These are phyloP conservation scores for Colletotrichum agaves DNA, from an alignment of 2,329 filamentous ascomycete species.

Conservation along the genomic window DNA sequence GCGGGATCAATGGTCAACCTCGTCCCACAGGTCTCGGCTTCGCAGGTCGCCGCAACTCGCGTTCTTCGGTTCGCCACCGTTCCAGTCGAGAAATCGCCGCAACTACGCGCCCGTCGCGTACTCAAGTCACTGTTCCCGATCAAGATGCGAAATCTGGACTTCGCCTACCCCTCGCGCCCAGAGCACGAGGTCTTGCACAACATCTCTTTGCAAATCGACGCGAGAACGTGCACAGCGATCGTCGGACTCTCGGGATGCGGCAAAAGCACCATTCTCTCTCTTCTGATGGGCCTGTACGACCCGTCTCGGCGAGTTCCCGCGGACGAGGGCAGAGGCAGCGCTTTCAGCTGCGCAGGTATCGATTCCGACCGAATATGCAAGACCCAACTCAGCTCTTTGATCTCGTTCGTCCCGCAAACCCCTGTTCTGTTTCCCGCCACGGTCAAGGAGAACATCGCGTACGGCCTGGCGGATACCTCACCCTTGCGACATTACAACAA, in stretches of 20 bases:
- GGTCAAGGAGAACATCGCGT: slow-evolving; percentile 83
- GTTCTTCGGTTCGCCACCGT: slow-evolving; percentile 77
- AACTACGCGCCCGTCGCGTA: background rate
- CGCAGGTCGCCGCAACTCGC: slow-evolving; percentile 76
- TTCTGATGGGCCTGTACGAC: slow-evolving; percentile 78
- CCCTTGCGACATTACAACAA: slow-evolving; percentile 57
- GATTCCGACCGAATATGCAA: slow-evolving; percentile 71
- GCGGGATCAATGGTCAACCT: slow-evolving; percentile 75
- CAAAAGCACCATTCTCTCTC: slow-evolving; percentile 83
- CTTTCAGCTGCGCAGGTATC: slow-evolving; percentile 67
- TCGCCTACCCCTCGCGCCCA: slow-evolving; percentile 74
- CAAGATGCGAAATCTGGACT: slow-evolving; percentile 68
- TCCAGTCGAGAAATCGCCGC: slow-evolving; percentile 45
- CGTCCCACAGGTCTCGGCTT: slow-evolving; percentile 83
- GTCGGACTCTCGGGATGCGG: slow-evolving; percentile 90
- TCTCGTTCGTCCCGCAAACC: slow-evolving; percentile 76
- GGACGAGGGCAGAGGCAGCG: slow-evolving; percentile 34
- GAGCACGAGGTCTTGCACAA: slow-evolving; percentile 43
- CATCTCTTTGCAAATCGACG: slow-evolving; percentile 64
- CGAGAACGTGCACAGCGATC: slow-evolving; percentile 77
- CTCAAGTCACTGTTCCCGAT: slow-evolving; percentile 55
- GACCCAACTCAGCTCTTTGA: slow-evolving; percentile 65
- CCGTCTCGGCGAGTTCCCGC: slow-evolving; percentile 42
- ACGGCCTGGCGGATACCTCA: slow-evolving; percentile 72
- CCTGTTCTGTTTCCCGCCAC: slow-evolving; percentile 82